These are phyloP conservation scores for Candida ipomoeae DNA, from an alignment of 805 yeast species.

Conservation along the genomic window DNA sequence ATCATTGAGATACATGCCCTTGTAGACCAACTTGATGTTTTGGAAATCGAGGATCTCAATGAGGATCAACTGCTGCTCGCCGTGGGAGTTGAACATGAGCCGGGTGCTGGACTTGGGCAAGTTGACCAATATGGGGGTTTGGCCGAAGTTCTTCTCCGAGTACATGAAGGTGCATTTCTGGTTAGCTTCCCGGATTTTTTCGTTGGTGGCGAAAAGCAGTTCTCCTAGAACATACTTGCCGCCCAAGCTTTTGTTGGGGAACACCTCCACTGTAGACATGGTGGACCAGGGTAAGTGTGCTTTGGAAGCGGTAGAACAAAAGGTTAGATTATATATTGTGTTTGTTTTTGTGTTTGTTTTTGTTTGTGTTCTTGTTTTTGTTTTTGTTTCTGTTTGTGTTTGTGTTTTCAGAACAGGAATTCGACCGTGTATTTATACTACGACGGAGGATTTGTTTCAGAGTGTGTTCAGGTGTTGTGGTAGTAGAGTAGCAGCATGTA, in stretches of 20 bases:
- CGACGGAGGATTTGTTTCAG: too few relatives aligned
- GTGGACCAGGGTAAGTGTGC: background rate
- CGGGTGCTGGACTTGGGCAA: constrained; percentile 23
- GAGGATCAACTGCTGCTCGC: constrained; percentile 24
- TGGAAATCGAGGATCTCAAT: constrained; percentile 28
- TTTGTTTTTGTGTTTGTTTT: background rate
- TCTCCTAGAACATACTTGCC: constrained; percentile 26
- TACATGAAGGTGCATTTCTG: constrained; percentile 29
- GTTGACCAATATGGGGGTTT: constrained; percentile 30
- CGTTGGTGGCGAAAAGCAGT: constrained; percentile 26
- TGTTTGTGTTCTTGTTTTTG: too few relatives aligned
- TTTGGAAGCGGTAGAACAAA: background rate
- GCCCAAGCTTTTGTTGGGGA: constrained; percentile 38
- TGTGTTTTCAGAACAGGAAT: background rate
- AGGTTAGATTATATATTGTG: background rate
- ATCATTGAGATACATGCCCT: constrained; percentile 30
- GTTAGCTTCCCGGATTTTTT: constrained; percentile 23
- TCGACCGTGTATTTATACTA: too few relatives aligned
- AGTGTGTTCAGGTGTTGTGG: too few relatives aligned
- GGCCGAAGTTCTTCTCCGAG: constrained; percentile 25
- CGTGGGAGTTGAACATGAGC: constrained; percentile 25
- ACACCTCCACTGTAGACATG: constrained; percentile 14
- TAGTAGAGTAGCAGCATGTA: background rate
- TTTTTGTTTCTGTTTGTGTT: background rate
- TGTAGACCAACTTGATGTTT: constrained; percentile 25